phyloP scores from a whole-genome alignment of 768 basidiomycete genomes.

The Termitomyces sp. region DNA sequence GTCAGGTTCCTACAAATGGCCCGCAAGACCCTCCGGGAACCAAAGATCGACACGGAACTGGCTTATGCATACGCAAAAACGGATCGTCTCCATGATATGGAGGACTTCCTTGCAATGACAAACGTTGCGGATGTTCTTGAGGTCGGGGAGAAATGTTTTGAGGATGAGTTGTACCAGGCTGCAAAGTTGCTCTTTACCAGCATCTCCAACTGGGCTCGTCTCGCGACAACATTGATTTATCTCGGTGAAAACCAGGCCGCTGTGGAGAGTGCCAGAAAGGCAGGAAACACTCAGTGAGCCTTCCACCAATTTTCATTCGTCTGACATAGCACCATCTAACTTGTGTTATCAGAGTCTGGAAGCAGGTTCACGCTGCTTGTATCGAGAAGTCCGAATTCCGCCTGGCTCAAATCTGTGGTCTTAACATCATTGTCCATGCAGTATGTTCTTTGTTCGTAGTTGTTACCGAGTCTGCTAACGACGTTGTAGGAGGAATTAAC shows the following conservation, averaged over 20 bases:
- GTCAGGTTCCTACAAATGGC: conserved; percentile 99
- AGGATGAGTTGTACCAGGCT: conserved; percentile 96
- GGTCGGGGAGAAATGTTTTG: conserved; percentile 99
- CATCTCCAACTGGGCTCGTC: conserved; percentile 97
- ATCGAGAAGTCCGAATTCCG: conserved; percentile 98
- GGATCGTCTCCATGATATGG: conserved; percentile 98
- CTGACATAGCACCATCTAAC: conserved; percentile 1
- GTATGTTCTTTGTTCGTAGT: conserved; percentile 21
- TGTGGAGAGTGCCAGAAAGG: conserved; percentile 98
- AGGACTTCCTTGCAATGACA: conserved; percentile 97
- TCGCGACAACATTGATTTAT: conserved; percentile 98
- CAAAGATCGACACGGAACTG: conserved; percentile 95
- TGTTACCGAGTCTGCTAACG: conserved; percentile 2
- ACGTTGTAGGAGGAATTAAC: conserved; percentile 64
- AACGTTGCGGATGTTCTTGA: conserved; percentile 96
- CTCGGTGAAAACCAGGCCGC: conserved; percentile 97
- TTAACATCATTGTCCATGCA: conserved; percentile 95
- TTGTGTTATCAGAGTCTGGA: conserved; percentile 77
- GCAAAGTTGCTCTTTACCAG: conserved; percentile 93
- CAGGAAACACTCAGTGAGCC: conserved; percentile 93
- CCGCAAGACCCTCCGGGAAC: conserved; percentile 92
- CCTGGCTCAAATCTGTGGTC: conserved; percentile 97
- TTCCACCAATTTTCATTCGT: background rate
- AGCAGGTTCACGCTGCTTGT: conserved; percentile 98
- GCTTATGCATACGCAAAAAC: conserved; percentile 98